phyloP scores from a whole-genome alignment of 1,139 yeast genomes.

The Komagataea norvegica region DNA sequence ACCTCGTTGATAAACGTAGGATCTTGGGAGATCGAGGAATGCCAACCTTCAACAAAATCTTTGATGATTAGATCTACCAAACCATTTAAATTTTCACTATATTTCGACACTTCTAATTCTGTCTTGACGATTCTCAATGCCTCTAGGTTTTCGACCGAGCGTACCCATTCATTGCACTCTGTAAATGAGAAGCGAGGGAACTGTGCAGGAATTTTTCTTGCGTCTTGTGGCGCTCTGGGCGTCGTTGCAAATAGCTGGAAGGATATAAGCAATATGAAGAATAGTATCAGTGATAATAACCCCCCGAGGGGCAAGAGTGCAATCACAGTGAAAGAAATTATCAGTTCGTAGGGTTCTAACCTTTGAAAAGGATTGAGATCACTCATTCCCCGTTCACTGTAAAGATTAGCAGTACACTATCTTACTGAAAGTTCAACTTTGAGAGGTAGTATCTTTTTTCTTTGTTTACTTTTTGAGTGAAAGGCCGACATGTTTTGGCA shows the following conservation, averaged over 20 bases:
- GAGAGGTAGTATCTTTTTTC: background rate
- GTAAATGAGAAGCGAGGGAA: constrained; percentile 33
- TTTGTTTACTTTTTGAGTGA: constrained; percentile 1
- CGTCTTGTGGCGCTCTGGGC: too few relatives aligned
- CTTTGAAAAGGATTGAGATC: too few relatives aligned
- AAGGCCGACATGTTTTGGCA: background rate
- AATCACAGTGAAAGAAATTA: too few relatives aligned
- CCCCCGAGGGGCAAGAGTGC: too few relatives aligned
- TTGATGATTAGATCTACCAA: constrained; percentile 49
- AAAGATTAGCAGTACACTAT: too few relatives aligned
- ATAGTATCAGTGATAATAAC: too few relatives aligned
- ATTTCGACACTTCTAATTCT: constrained; percentile 8
- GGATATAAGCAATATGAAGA: too few relatives aligned
- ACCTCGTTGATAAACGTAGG: constrained; percentile 52
- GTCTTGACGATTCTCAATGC: background rate
- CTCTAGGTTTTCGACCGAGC: constrained; percentile 19
- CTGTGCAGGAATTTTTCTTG: too few relatives aligned
- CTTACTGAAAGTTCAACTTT: too few relatives aligned
- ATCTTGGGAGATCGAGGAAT: constrained; percentile 35
- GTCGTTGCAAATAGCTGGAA: too few relatives aligned
- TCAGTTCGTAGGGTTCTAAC: too few relatives aligned
- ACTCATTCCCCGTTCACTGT: too few relatives aligned
- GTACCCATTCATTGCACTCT: constrained; percentile 29
- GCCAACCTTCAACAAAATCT: constrained; percentile 71
- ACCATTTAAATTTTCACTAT: constrained; percentile 50